Conservation (phyloP, 768 basidiomycete species). For the Mycena metata region DNA sequence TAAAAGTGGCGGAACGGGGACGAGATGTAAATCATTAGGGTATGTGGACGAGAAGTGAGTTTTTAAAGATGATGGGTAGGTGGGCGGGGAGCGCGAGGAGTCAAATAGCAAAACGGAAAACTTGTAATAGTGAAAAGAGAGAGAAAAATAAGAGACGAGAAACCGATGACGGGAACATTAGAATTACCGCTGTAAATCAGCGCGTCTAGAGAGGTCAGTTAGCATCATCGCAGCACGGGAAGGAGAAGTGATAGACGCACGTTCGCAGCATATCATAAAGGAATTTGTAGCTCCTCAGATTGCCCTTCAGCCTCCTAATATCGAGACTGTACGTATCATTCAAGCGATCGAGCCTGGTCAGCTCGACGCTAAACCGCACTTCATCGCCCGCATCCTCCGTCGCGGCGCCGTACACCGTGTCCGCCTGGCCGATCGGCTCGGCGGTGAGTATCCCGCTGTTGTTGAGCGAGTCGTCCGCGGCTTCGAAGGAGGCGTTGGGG, state of each 20-base stretch:
- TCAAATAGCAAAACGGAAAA: background rate
- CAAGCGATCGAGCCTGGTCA: constrained; percentile 90
- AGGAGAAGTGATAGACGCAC: constrained; percentile 67
- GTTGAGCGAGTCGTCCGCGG: constrained; percentile 59
- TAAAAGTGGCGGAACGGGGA: background rate
- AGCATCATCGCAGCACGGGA: background rate
- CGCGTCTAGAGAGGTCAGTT: constrained; percentile 52
- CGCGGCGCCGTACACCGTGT: constrained; percentile 84
- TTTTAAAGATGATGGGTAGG: background rate
- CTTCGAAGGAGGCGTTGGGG: constrained; percentile 60
- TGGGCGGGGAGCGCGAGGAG: constrained; percentile 2
- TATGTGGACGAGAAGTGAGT: constrained; percentile 15
- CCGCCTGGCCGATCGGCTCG: constrained; percentile 59
- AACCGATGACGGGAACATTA: background rate
- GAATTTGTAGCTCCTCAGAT: constrained; percentile 93
- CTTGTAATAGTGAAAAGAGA: constrained; percentile 8
- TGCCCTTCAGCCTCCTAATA: constrained; percentile 92
- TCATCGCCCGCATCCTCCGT: constrained; percentile 91
- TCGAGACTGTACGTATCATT: constrained; percentile 94
- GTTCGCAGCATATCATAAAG: constrained; percentile 89
- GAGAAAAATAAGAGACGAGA: constrained; percentile 10
- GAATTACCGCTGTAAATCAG: constrained; percentile 56
- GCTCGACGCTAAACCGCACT: constrained; percentile 95
- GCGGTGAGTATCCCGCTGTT: constrained; percentile 53
- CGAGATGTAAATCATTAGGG: constrained; percentile 31